Percentiles rank a stretch among this genome's conserved stretches.
Evolutionary conservation across 192 early-diverging fungal genomes (phyloP).

Genomic region (Linnemannia zychae): DNA sequence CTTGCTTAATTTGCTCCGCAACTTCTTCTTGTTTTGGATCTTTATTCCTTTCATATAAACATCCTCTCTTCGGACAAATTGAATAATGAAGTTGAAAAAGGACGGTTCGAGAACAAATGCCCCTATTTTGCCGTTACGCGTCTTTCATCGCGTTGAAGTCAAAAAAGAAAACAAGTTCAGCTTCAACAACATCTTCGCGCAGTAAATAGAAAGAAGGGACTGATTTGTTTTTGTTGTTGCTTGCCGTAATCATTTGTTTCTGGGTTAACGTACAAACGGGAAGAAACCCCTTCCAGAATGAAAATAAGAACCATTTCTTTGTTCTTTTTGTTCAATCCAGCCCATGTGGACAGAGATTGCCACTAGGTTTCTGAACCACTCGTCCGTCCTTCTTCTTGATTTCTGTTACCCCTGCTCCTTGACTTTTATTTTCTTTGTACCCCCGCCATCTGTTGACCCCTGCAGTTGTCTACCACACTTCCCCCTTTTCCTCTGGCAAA

Average conservation of each 20-base stretch:
- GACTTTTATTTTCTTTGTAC: not conserved
- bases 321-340: not conserved
- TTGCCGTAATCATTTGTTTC: not conserved
- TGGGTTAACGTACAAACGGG: not conserved
- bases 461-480: not conserved
- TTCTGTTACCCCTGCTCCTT: not conserved
- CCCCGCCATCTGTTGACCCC: not conserved
- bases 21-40: not conserved
- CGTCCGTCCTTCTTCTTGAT: not conserved
- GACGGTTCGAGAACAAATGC: not conserved
- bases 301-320: not conserved
- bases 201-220: not conserved
- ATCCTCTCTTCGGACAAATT: not conserved
- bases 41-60: not conserved
- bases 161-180: not conserved
- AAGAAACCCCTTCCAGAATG: too few species aligned
- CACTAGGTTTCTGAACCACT: not conserved
- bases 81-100: not conserved
- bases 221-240: not conserved
- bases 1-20: not conserved
- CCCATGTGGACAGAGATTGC: not conserved
- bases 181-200: not conserved
- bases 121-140: slow-evolving; percentile 1
- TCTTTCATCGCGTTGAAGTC: not conserved
- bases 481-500: not conserved